Percentiles rank a stretch among this genome's conserved stretches.
These are phyloP conservation scores for Aspergillus melleus DNA, from an alignment of 2,329 filamentous ascomycete species.

Conservation along the genomic window DNA sequence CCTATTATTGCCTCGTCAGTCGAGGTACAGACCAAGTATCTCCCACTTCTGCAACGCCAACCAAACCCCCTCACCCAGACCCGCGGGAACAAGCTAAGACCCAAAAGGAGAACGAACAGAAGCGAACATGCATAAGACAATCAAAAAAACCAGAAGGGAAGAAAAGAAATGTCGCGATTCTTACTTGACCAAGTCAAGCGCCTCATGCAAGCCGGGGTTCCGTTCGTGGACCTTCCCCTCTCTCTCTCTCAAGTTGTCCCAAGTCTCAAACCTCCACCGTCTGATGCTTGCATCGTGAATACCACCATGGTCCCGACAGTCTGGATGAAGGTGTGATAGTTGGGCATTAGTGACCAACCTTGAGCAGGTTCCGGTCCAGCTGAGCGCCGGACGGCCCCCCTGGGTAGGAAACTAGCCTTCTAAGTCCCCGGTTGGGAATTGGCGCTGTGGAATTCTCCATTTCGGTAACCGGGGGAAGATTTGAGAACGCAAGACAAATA, in stretches of 20 bases:
- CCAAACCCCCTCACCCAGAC: not conserved
- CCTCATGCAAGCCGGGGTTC: not conserved
- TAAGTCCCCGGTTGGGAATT: not conserved
- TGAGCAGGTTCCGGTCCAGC: slow-evolving; percentile 13
- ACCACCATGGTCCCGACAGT: slow-evolving; percentile 26
- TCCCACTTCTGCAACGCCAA: not conserved
- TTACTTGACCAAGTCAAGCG: not conserved
- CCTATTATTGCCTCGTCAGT: not conserved
- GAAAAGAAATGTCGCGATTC: not conserved
- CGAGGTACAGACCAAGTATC: no score
- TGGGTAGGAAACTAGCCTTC: not conserved
- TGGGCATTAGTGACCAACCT: slow-evolving; percentile 24
- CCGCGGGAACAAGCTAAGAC: not conserved
- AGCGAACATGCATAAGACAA: no score
- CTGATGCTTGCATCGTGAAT: slow-evolving; percentile 17
- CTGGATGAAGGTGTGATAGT: slow-evolving; percentile 27
- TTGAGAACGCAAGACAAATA: not conserved
- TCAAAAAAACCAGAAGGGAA: no score
- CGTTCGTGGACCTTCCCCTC: not conserved
- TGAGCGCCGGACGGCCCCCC: slow-evolving; percentile 8
- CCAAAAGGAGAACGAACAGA: not conserved
- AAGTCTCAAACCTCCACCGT: slow-evolving; percentile 8
- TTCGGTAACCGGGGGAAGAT: not conserved
- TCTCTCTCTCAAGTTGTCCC: no score
- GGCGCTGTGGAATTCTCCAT: not conserved